phyloP scores from a whole-genome alignment of 2,329 filamentous ascomycete genomes.

The Fusarium miscanthi region DNA sequence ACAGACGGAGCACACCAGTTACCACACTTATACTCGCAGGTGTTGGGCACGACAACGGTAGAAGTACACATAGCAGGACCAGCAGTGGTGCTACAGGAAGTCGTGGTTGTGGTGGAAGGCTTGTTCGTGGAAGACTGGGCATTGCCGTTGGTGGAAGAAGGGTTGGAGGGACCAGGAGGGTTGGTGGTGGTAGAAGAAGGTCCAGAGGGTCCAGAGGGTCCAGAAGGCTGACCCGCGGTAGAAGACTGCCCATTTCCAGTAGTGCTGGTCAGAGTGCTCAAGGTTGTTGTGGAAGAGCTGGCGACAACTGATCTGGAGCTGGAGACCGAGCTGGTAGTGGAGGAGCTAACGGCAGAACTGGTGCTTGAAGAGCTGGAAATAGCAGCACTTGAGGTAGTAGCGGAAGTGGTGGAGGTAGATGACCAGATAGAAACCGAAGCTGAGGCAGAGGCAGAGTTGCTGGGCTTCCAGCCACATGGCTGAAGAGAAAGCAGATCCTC shows the following conservation, averaged over 20 bases:
- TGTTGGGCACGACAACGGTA: slow-evolving; percentile 57
- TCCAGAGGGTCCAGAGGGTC: neutral
- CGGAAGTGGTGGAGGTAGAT: slow-evolving; percentile 20
- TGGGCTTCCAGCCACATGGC: slow-evolving; percentile 57
- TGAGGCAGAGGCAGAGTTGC: slow-evolving; percentile 11
- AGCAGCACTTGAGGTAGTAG: slow-evolving; percentile 1
- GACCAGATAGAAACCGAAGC: slow-evolving; percentile 9
- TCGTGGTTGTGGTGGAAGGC: slow-evolving; percentile 29
- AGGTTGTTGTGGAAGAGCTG: slow-evolving; percentile 48
- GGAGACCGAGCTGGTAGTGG: slow-evolving; percentile 14
- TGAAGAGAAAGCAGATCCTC: slow-evolving; percentile 61
- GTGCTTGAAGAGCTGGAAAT: slow-evolving; percentile 1
- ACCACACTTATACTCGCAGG: slow-evolving; percentile 66
- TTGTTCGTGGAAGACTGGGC: slow-evolving; percentile 23
- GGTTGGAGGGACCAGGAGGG: slow-evolving; percentile 1
- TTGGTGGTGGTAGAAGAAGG: slow-evolving; percentile 9
- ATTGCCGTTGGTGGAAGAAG: slow-evolving; percentile 33
- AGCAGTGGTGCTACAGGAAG: slow-evolving; percentile 49
- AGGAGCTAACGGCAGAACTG: neutral
- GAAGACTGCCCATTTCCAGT: slow-evolving; percentile 13
- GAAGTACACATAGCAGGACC: slow-evolving; percentile 59
- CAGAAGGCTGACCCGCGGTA: slow-evolving; percentile 18
- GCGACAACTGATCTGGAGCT: neutral
- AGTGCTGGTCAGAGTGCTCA: slow-evolving; percentile 51
- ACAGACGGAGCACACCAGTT: slow-evolving; percentile 64